Percentiles rank a stretch among this genome's conserved stretches.
These are phyloP conservation scores for Russula griseocarnosa DNA, from an alignment of 768 basidiomycete species.

Conservation along the genomic window DNA sequence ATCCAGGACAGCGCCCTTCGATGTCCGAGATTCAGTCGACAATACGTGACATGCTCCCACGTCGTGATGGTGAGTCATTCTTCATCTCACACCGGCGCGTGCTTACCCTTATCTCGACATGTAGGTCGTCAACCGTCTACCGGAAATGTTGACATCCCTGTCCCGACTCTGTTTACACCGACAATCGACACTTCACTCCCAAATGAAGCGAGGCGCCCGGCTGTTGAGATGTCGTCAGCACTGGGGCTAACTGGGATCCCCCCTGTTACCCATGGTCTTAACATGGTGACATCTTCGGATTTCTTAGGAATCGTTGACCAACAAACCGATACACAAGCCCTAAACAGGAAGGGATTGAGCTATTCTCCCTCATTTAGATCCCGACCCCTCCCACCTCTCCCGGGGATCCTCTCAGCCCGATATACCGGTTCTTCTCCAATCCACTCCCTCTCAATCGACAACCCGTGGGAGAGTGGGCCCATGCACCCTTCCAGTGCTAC, in stretches of 20 bases:
- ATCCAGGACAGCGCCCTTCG: constrained; percentile 5
- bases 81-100: not conserved
- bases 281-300: accelerated
- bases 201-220: not conserved
- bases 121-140: not conserved
- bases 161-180: not conserved
- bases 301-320: not conserved
- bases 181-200: not conserved
- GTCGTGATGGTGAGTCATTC: not conserved
- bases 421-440: not conserved
- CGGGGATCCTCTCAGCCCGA: not conserved
- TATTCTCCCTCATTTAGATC: not conserved
- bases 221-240: not conserved
- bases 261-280: not conserved
- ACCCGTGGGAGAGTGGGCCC: not conserved
- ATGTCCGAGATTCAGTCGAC: constrained; percentile 1
- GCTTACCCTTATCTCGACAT: not conserved
- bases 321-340: not conserved
- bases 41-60: constrained; percentile 7
- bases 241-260: not conserved
- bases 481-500: not conserved
- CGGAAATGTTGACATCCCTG: not conserved
- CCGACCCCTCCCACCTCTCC: constrained; percentile 10
- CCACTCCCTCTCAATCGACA: not conserved
- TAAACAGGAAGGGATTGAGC: not conserved